Percentiles rank a stretch among this genome's conserved stretches.
Conservation (phyloP, 1,139 yeast genomes). For the Yamadazyma epiphylla region DNA sequence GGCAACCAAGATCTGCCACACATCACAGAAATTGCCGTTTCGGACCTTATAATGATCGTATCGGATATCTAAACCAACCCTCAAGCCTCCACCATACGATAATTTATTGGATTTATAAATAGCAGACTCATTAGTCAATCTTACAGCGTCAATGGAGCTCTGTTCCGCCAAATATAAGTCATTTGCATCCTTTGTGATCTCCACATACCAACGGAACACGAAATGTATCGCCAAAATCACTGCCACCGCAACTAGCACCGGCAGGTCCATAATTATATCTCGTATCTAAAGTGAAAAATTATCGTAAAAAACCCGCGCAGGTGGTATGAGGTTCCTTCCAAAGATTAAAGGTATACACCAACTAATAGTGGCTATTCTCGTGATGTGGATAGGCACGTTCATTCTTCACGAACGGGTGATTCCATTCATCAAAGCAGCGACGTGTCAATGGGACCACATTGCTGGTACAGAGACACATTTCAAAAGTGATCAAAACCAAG, state of each 20-base stretch:
- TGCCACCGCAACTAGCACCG: constrained; percentile 15
- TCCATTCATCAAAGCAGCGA: constrained; percentile 23
- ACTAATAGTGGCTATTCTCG: constrained; percentile 18
- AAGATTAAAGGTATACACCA: constrained; percentile 23
- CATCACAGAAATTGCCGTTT: constrained; percentile 65
- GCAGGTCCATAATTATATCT: constrained; percentile 4
- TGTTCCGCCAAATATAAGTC: constrained; percentile 59
- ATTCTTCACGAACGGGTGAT: constrained; percentile 30
- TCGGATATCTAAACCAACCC: constrained; percentile 64
- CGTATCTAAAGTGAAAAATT: not conserved
- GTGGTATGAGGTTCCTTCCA: constrained; percentile 1
- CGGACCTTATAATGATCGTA: constrained; percentile 58
- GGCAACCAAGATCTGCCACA: constrained; percentile 48
- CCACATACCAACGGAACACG: constrained; percentile 21
- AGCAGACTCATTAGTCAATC: constrained; percentile 59
- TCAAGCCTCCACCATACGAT: constrained; percentile 57
- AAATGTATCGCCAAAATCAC: constrained; percentile 17
- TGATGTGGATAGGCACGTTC: constrained; percentile 30
- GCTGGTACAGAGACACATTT: constrained; percentile 1
- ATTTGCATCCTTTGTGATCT: constrained; percentile 45
- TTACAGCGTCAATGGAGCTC: constrained; percentile 51
- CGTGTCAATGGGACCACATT: constrained; percentile 28
- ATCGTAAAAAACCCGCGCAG: no score
- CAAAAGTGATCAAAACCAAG: constrained; percentile 8
- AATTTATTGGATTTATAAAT: constrained; percentile 61